A percentile compares a stretch with the other conserved stretches of the same genome.
Conservation (phyloP, 106 monocot genomes). For the Apostasia ramifera region DNA sequence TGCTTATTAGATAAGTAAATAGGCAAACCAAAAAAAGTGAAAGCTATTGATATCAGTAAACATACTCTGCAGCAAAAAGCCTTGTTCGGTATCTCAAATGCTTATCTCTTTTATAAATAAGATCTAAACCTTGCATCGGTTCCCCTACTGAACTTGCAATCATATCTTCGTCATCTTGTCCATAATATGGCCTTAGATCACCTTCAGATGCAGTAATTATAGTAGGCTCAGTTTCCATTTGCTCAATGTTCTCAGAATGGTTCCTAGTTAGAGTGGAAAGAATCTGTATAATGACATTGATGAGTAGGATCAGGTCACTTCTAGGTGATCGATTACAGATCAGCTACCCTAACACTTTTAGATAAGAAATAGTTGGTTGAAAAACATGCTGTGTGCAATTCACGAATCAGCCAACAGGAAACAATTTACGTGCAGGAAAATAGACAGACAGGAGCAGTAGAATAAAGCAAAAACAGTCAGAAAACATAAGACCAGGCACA, state of each 20-base stretch:
- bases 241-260: constrained; percentile 14
- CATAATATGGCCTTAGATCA: constrained; percentile 38
- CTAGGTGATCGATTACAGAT: background rate
- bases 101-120: constrained; percentile 39
- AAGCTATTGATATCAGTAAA: background rate
- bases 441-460: no score
- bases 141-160: constrained; percentile 38
- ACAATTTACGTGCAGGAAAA: no score
- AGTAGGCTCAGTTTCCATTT: constrained; percentile 19
- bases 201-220: constrained; percentile 31
- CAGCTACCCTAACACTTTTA: background rate
- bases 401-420: no score
- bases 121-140: constrained; percentile 21
- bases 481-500: no score
- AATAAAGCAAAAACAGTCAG: no score
- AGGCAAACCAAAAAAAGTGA: no score
- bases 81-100: constrained; percentile 97
- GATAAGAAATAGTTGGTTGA: no score
- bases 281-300: constrained; percentile 31
- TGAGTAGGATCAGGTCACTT: background rate
- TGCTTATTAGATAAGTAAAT: no score
- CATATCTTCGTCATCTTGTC: constrained; percentile 86
- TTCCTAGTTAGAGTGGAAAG: constrained; percentile 56
- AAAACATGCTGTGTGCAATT: no score
- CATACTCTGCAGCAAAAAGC: constrained; percentile 96